Base-by-base conservation (phyloP, 495 filamentous ascomycete species). In the Aspergillus haitiensis region DNA sequence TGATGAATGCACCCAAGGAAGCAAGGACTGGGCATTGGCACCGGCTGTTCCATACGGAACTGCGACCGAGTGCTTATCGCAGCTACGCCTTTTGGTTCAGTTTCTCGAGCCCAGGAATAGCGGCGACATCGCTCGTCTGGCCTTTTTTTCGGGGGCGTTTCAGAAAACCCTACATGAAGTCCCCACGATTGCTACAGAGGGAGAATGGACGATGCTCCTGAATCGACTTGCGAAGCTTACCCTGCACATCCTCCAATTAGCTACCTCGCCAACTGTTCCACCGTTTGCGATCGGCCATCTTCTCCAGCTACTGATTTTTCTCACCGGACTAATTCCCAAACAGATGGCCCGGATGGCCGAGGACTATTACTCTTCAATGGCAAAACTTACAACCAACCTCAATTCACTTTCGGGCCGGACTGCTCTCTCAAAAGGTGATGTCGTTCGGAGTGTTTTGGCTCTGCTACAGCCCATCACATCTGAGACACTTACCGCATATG, bases 401-500 rank as follows among this genome's bases (percentile, higher is more conserved):
- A 67, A 67, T 9, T 42, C 15, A 46, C 60, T 66, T 56, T 66
- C 52, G n/a, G 8, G 34, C 51, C 52, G 35, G 48, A 56, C 37
- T 6, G 44, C 65, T 36, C 67, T 63, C 18, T 64, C 73, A n/a
- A 62, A 56, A 10, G 58, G 67, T 6, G 55, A 65, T 16, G 56
- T 78, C 6, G 53, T 69, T 66, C 52, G 75, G 35, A 69, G 71
- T 60, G 70, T 83, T 5, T 57, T 85, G 32, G 73, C 76, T 27
- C 74, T 87, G 42, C 64, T 88, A 9, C 68, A 73, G 48, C 75
- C 75, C 1, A 76, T 80, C 15, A 81, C 70, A 6, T 73, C 74
- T 2, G 73, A 79, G 60, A 82, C 78, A 0, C 71, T 76, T 31
- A 71, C 70, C 12, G 78, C 79, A 2, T 88, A 88, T 61, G 78